phyloP scores from a whole-genome alignment of 1,284 basidiomycete genomes.

The Uromyces viciae-fabae region DNA sequence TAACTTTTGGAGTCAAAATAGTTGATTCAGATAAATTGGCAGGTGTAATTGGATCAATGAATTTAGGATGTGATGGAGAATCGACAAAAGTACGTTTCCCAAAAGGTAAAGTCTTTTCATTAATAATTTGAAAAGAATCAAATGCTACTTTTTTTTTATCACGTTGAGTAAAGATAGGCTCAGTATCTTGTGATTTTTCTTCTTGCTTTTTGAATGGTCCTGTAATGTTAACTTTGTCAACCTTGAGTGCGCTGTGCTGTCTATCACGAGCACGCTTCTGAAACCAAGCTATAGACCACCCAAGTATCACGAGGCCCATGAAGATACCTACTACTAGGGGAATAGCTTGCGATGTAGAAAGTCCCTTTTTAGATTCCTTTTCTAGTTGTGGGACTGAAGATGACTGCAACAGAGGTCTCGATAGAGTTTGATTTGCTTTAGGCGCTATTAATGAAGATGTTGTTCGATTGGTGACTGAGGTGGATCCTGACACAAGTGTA shows the following conservation, averaged over 20 bases:
- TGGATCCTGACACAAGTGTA: too few species aligned
- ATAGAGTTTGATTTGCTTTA: too few species aligned
- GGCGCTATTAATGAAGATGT: too few species aligned
- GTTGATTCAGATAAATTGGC: background rate
- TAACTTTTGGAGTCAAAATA: background rate
- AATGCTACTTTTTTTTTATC: slow-evolving; percentile 12
- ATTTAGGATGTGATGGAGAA: background rate
- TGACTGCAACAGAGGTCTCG: too few species aligned
- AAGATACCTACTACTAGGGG: background rate
- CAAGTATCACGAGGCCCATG: background rate
- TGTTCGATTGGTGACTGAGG: background rate
- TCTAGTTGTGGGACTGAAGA: too few species aligned
- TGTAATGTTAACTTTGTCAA: slow-evolving; percentile 27
- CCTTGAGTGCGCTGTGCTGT: background rate
- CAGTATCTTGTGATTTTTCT: background rate
- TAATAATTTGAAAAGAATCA: slow-evolving; percentile 1
- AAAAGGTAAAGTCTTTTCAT: slow-evolving; percentile 9
- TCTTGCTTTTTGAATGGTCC: slow-evolving; percentile 32
- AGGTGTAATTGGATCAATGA: background rate
- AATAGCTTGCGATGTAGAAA: background rate
- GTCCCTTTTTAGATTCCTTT: too few species aligned
- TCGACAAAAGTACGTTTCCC: background rate
- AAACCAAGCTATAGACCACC: slow-evolving; percentile 2
- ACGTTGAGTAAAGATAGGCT: slow-evolving; percentile 17
- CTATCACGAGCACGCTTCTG: background rate